Base-by-base conservation (phyloP, 441 rosid species). In the Rhodomyrtus psidioides region DNA sequence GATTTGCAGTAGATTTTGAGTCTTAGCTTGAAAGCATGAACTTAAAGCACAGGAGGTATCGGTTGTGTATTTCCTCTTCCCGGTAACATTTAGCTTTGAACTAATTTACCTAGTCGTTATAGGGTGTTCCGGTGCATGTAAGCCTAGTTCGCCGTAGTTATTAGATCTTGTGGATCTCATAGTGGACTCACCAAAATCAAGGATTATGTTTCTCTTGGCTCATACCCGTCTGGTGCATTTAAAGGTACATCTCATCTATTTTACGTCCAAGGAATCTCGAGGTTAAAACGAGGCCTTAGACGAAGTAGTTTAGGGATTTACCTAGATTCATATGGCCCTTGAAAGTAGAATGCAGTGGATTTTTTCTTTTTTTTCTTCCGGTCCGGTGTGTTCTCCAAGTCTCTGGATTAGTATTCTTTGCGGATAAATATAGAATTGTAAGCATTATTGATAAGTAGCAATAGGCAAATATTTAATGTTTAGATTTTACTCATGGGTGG, bases 281-380 rank as follows among this genome's bases (percentile, higher is more conserved):
- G 15, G 1, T 12, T 3, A 4, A 4, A 0, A 10, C 5, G 1
- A 51, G 53, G 2, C 13, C 3, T 51, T 3, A 51, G 15, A 12
- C 9, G 53, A 51, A 12, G 15, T 14, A 51, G 14, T 51, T 51
- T 51, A 51, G 1, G 53, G 14, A 51, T 4, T 51, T 46, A 9
- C 51, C 9, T 51, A 51, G 1, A 5, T 51, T 12, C 15, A 14
- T 51, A 12, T 51, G 53, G 15, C 53, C 53, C 53, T 51, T 51
- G 53, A 51, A 51, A 51, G 5, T 12, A 51, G 53, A 51, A 12
- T 49, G 12, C 3, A 49, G 53, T 49, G 53, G 53, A n/a, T n/a
- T n/a, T n/a, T n/a, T n/a, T 49, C 12, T 49, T 49, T 13, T 49
- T 49, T 49, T 49, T 12, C n/a, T n/a, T n/a, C n/a, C n/a, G 12